Evolutionary conservation across 768 basidiomycete genomes (phyloP).

Genomic region (Chiua virens): DNA sequence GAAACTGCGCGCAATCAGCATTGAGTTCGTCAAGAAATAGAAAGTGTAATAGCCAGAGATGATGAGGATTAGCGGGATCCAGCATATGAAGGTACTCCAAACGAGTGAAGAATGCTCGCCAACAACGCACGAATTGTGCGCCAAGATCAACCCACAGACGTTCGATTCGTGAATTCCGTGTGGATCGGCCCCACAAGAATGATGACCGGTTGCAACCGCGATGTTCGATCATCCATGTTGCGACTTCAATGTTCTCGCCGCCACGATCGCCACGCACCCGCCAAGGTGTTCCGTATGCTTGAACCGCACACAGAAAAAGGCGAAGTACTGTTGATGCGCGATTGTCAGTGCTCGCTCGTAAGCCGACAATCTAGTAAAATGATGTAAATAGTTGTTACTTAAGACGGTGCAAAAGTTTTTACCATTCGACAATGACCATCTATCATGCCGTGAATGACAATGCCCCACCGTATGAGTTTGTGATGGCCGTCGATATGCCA

Average conservation of each 20-base stretch:
- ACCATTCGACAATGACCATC: conserved; percentile 30
- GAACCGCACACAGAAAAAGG: conserved; percentile 18
- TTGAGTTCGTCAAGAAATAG: conserved; percentile 42
- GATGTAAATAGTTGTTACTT: too few relatives aligned
- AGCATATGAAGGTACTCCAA: conserved; percentile 38
- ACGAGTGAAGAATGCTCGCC: conserved; percentile 43
- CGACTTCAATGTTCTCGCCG: conserved; percentile 30
- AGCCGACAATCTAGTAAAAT: conserved; percentile 13
- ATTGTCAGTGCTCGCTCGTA: conserved; percentile 29
- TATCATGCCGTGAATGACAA: conserved; percentile 28
- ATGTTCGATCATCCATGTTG: conserved; percentile 27
- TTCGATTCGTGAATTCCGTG: conserved; percentile 45
- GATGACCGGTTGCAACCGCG: conserved; percentile 21
- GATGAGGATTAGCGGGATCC: conserved; percentile 27
- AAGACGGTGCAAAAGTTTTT: background rate
- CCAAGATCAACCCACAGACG: conserved; percentile 46
- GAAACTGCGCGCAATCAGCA: conserved; percentile 35
- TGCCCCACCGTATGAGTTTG: conserved; percentile 28
- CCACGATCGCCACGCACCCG: conserved; percentile 28
- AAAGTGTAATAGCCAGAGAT: conserved; percentile 45
- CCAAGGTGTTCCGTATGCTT: conserved; percentile 20
- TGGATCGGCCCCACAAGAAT: conserved; percentile 37
- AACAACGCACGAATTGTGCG: conserved; percentile 36
- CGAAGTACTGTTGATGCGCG: conserved; percentile 21
- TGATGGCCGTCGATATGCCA: conserved; percentile 33